phyloP scores from a whole-genome alignment of 1,284 basidiomycete species.

The Cryptococcus sp. region DNA sequence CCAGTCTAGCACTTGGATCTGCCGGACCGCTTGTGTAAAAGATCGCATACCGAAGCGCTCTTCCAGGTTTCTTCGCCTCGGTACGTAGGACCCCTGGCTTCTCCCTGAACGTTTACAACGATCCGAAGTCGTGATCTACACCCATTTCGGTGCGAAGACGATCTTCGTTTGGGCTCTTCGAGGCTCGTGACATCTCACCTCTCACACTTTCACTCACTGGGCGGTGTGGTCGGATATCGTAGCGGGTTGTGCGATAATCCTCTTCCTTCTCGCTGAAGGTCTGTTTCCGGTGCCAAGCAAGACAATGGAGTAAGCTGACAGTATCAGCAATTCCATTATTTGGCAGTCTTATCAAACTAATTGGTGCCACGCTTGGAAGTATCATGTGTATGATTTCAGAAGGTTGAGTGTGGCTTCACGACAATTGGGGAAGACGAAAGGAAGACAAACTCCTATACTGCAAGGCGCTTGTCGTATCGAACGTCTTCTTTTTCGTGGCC shows the following conservation, averaged over 20 bases:
- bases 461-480: slow-evolving; percentile 16
- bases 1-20: slow-evolving; percentile 46
- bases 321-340: slow-evolving; percentile 20
- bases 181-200: slow-evolving; percentile 56
- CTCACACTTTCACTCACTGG: slow-evolving; percentile 59
- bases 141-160: slow-evolving; percentile 40
- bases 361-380: slow-evolving; percentile 23
- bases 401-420: slow-evolving; percentile 30
- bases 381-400: slow-evolving; percentile 10
- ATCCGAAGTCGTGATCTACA: slow-evolving; percentile 34
- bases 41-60: slow-evolving; percentile 33
- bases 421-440: slow-evolving; percentile 16
- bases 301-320: not conserved
- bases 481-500: slow-evolving; percentile 23
- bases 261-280: slow-evolving; percentile 16
- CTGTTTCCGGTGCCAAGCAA: not conserved
- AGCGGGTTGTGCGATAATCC: slow-evolving; percentile 4
- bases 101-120: too few species aligned
- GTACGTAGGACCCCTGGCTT: too few species aligned
- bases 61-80: slow-evolving; percentile 35
- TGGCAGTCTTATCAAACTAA: slow-evolving; percentile 17
- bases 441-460: slow-evolving; percentile 8
- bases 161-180: slow-evolving; percentile 60
- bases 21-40: slow-evolving; percentile 46
- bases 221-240: slow-evolving; percentile 49